Base-by-base conservation (phyloP, 768 basidiomycete genomes). In the Boletus rufocinnamomeus region DNA sequence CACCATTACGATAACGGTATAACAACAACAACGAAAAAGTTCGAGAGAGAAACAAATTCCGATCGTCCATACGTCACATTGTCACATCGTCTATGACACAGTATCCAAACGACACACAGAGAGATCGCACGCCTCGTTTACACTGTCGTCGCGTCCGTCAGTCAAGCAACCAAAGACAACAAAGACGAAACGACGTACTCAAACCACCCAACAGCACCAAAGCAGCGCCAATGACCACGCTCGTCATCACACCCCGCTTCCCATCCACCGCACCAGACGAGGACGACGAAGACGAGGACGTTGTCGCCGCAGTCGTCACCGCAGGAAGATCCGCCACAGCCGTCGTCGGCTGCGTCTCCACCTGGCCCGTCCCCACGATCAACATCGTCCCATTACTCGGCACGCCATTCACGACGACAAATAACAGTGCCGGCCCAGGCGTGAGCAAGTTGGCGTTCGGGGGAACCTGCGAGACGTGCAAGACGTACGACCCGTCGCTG, bases 351-450 rank as follows among this genome's bases (percentile, higher is more conserved):
- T 97, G 95, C 2, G 72, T 73, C 50, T 85, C 91, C n/a, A 96
- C 79, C 54, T 83, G 71, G 1, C 95, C 95, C 56, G 78, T 86
- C 5, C 95, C 95, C 27, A 94, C 80, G 56, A 85, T 91, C 54
- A 95, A 80, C 72, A 81, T 82, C 13, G 84, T 82, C 2, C 89
- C 95, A 59, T 86, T 87, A 52, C 86, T 88, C 3, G 95, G 95
- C 14, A 97, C 84, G 41, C 93, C 94, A 61, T 88, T 80, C 60
- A 98, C 82, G 37, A 85, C 88, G 58, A 95, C 89, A 67, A 85
- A 97, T 59, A 95, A 59, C 62, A 95, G 77, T 1, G 84, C 89
- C 9, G 95, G 95, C 6, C 95, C 95, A 6, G 96, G 95, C 66
- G 89, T 87, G 78, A 97, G 83, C 66, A 98, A 65, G 69, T 91